Evolutionary conservation across 2,329 filamentous ascomycete species (phyloP), one percentile per base, ranked within the genome.

Genomic region (Pseudogymnoascus destructans): DNA sequence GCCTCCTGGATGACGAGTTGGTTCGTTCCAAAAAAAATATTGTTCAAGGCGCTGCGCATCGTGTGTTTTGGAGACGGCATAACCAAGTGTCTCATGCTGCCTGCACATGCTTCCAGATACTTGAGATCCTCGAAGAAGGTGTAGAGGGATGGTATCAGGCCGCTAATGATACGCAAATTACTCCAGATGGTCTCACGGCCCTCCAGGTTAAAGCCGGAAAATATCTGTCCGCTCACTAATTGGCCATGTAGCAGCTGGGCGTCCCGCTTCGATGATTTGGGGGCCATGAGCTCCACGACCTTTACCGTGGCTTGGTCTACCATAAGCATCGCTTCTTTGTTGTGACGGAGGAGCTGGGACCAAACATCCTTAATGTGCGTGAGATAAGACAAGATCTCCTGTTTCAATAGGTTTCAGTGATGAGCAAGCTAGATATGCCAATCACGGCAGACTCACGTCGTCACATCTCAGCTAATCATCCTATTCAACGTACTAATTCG

Each of bases 81-180:
- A 59, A 64, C 35, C 27, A 71, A 64, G 59, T 59, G 62, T 61
- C 70, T 70, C 33, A 71, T 57, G 52, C 57, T 63, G 57, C 69
- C 56, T 19, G 65, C 63, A 35, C 62, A 66, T 21, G 55, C 59
- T 63, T 68, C 62, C 5, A 73, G 59, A 58, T 70, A 72, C 49
- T 66, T 68, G 9, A 72, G 59, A 58, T 73, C 67, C 55, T 70
- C 60, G 60, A 73, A n/a, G n/a, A n/a, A n/a, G n/a, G n/a, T n/a
- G n/a, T n/a, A n/a, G n/a, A n/a, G n/a, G n/a, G n/a, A n/a, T n/a
- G n/a, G n/a, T n/a, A n/a, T n/a, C n/a, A n/a, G n/a, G n/a, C n/a
- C n/a, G n/a, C n/a, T n/a, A n/a, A n/a, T n/a, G n/a, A n/a, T n/a
- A n/a, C n/a, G n/a, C n/a, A n/a, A n/a, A n/a, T n/a, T n/a, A n/a